These are phyloP conservation scores for Flagelloscypha sp. DNA, from an alignment of 768 basidiomycete genomes.

Conservation along the genomic window DNA sequence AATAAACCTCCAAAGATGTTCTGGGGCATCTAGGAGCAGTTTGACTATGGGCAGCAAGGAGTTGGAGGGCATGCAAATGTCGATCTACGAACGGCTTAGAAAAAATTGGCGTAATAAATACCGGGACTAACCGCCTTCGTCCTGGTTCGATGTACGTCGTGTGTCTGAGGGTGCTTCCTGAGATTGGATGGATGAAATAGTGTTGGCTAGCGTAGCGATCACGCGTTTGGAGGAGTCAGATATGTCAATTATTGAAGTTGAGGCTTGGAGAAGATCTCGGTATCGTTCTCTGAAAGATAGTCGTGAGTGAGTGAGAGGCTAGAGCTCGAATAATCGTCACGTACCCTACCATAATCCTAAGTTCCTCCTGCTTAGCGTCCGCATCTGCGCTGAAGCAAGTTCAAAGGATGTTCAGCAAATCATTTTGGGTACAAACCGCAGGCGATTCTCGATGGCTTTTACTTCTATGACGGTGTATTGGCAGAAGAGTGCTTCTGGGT, in stretches of 20 bases:
- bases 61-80: constrained; percentile 60
- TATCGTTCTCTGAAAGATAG: constrained; percentile 72
- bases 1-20: constrained; percentile 83
- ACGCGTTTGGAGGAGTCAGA: constrained; percentile 61
- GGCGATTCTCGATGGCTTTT: constrained; percentile 52
- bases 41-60: constrained; percentile 85
- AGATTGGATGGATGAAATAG: constrained; percentile 42
- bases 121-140: constrained; percentile 34
- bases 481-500: constrained; percentile 70
- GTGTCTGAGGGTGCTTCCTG: constrained; percentile 38
- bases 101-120: constrained; percentile 2
- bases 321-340: constrained; percentile 23
- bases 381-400: constrained; percentile 56
- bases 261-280: constrained; percentile 79
- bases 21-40: constrained; percentile 84
- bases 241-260: constrained; percentile 75
- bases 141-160: constrained; percentile 26
- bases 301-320: constrained; percentile 17
- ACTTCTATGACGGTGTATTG: constrained; percentile 68
- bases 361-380: constrained; percentile 80
- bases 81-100: constrained; percentile 35
- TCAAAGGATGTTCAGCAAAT: constrained; percentile 5
- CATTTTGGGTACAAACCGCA: constrained; percentile 40
- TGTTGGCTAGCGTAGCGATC: constrained; percentile 53
- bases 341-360: constrained; percentile 88